A percentile compares a stretch with the other conserved stretches of the same genome.
Evolutionary conservation across 2,329 filamentous ascomycete species (phyloP).

Genomic region (Exophiala spinifera): DNA sequence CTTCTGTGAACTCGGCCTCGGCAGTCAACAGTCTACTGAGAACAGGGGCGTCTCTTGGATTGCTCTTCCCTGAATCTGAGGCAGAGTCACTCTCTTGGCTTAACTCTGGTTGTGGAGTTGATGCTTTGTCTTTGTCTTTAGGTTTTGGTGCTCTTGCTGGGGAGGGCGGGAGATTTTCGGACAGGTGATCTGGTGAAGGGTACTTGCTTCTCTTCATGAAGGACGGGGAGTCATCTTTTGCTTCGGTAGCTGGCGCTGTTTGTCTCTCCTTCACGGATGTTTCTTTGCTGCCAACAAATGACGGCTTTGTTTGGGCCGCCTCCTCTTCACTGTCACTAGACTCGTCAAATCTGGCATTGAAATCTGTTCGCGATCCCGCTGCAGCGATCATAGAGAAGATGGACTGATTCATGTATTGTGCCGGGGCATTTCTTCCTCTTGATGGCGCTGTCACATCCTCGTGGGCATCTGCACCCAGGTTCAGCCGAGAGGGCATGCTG

Average conservation of each 20-base stretch:
- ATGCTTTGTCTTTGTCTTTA: constrained; percentile 12
- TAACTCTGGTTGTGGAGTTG: constrained; percentile 6
- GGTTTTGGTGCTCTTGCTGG: constrained; percentile 31
- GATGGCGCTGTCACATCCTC: constrained; percentile 60
- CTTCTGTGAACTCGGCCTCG: constrained; percentile 55
- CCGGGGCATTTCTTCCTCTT: constrained; percentile 35
- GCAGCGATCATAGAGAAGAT: constrained; percentile 91
- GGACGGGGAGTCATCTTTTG: constrained; percentile 3
- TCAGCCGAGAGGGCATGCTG: constrained; percentile 57
- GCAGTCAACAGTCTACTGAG: constrained; percentile 77
- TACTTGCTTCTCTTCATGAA: constrained; percentile 19
- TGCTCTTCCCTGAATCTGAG: constrained; percentile 22
- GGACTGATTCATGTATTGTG: constrained; percentile 82
- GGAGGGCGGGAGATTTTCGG: constrained; percentile 64
- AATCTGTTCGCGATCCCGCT: constrained; percentile 77
- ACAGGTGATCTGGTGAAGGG: constrained; percentile 32
- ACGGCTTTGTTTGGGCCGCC: constrained; percentile 21
- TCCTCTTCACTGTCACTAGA: constrained; percentile 76
- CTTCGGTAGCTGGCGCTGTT: constrained; percentile 3
- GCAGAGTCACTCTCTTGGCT: constrained; percentile 20
- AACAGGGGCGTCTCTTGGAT: constrained; percentile 61
- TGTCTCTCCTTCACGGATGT: not conserved
- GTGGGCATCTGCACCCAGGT: constrained; percentile 57
- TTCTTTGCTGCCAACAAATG: not conserved
- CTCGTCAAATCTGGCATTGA: constrained; percentile 76